phyloP scores from a whole-genome alignment of 2,329 filamentous ascomycete species.

The Coleophoma eucalyptorum region DNA sequence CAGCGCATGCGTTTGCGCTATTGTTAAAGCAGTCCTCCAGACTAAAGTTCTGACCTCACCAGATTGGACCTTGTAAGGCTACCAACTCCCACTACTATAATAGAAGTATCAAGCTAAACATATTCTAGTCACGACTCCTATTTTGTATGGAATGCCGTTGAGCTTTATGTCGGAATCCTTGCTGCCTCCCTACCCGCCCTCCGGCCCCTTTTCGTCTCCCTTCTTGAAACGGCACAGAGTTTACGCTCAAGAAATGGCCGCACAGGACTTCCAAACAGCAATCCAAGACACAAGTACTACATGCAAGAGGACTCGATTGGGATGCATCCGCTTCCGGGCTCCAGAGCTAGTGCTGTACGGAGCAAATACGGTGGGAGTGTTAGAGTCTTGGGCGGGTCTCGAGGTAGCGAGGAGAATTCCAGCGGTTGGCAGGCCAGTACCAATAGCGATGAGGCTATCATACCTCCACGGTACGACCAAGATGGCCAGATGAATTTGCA shows the following conservation, averaged over 20 bases:
- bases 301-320: slow-evolving; percentile 5
- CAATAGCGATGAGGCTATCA: slow-evolving; percentile 14
- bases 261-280: not conserved
- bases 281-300: slow-evolving; percentile 13
- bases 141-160: slow-evolving; percentile 40
- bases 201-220: slow-evolving; percentile 32
- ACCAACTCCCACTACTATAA: not conserved
- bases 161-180: slow-evolving; percentile 39
- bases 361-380: slow-evolving; percentile 8
- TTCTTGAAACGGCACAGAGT: slow-evolving; percentile 22
- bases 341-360: slow-evolving; percentile 11
- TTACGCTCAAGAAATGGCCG: not conserved
- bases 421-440: slow-evolving; percentile 3
- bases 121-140: slow-evolving; percentile 23
- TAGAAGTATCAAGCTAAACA: not conserved
- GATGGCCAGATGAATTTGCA: not conserved
- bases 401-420: slow-evolving; percentile 8
- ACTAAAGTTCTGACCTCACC: slow-evolving; percentile 17
- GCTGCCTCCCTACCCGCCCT: slow-evolving; percentile 39
- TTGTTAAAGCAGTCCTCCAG: slow-evolving; percentile 37
- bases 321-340: not conserved
- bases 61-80: not conserved
- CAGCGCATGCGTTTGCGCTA: slow-evolving; percentile 37
- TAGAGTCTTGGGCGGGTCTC: not conserved
- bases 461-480: slow-evolving; percentile 6